phyloP scores from a whole-genome alignment of 805 yeast genomes.

The Priceomyces fermenticarens region DNA sequence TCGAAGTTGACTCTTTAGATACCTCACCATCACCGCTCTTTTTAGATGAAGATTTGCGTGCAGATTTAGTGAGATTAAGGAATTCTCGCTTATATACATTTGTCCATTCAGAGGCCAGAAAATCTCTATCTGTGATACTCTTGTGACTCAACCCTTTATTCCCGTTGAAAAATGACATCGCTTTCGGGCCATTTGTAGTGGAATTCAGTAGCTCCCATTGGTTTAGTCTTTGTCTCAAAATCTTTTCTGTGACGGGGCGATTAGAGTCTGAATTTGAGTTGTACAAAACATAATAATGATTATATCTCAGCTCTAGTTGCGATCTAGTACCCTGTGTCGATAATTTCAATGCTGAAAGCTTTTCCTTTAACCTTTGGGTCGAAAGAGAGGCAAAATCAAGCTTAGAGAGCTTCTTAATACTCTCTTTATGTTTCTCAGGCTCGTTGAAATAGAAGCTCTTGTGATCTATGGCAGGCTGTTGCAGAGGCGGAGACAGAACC shows the following conservation, averaged over 20 bases:
- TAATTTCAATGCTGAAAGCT: conserved; percentile 51
- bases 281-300: conserved; percentile 72
- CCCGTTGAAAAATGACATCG: conserved; percentile 21
- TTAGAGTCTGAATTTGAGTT: conserved; percentile 78
- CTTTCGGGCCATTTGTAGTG: conserved; percentile 22
- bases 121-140: conserved; percentile 44
- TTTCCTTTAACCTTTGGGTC: conserved; percentile 58
- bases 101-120: conserved; percentile 45
- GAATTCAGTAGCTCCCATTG: conserved; percentile 63
- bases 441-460: conserved; percentile 31
- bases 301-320: conserved; percentile 67
- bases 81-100: conserved; percentile 38
- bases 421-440: conserved; percentile 19
- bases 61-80: conserved; percentile 32
- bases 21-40: background rate
- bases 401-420: conserved; percentile 50
- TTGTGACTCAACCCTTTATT: conserved; percentile 19
- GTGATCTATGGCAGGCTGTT: conserved; percentile 12
- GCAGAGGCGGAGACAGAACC: background rate
- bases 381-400: conserved; percentile 61
- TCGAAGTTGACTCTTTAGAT: no score
- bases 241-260: conserved; percentile 56
- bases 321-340: conserved; percentile 61
- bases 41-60: conserved; percentile 22
- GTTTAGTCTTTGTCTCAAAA: conserved; percentile 51